Evolutionary conservation across 352 stramenopile species (phyloP), one percentile per base, ranked within the genome.

Genomic region (Globisporangium abappressorium): DNA sequence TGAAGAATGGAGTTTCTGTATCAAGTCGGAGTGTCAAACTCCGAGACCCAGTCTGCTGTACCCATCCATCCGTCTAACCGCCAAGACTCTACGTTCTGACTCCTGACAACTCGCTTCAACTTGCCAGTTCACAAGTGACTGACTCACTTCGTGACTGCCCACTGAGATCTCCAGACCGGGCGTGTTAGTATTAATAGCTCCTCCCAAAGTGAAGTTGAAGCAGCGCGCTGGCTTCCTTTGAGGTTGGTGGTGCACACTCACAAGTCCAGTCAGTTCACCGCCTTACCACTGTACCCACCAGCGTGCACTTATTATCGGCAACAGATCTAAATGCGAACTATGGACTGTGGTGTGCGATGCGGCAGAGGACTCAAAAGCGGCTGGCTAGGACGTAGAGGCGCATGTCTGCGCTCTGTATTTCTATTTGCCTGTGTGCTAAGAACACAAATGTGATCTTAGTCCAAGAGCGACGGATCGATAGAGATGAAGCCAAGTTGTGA

Each of bases 381-480:
- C 30, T 33, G 22, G 8, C 12, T 12, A 28, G 20, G 11, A 33
- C n/a, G 49, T 18, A 30, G 49, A n/a, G 24, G 53, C 14, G 53
- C 14, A 14, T 58, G 26, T 38, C 24, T 36, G 8, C 53, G 14
- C 4, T 20, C 28, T 59, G 18, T 58, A 20, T 58, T 57, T 57
- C 18, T 57, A 20, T 20, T 26, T 36, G 2, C 26, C 24, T 22
- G 53, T 20, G 14, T 22, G 54, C n/a, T 61, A 43, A 61, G 30
- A 61, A 61, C 55, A 26, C 55, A 47, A 46, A 20, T 9, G 55
- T 11, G 56, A 47, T 62, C 56, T 62, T 62, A 62, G 33, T 38
- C 56, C 12, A 33, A 26, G 4, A 43, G 30, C 3, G 20, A 51
- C 22, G 18, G 43, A 24, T 51, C 18, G 18, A 18, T 24, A 51